Evolutionary conservation across 2,329 filamentous ascomycete genomes (phyloP).

Genomic region (Cladophialophora immunda): DNA sequence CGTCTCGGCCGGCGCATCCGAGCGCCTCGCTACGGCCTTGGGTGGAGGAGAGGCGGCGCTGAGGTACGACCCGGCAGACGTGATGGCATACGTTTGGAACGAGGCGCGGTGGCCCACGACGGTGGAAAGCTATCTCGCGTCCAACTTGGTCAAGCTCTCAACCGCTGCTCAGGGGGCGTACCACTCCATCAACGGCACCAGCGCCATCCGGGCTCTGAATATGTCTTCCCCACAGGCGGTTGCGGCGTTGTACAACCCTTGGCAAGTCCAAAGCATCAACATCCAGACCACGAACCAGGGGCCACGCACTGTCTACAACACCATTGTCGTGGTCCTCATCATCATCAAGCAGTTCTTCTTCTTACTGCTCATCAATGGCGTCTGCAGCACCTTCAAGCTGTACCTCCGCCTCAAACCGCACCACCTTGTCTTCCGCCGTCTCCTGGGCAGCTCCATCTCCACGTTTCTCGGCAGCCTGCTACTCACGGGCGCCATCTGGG

Average conservation of each 20-base stretch:
- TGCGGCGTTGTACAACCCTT: slow-evolving; percentile 48
- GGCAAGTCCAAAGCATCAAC: slow-evolving; percentile 47
- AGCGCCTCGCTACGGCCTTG: slow-evolving; percentile 20
- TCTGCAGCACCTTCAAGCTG: slow-evolving; percentile 50
- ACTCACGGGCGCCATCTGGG: slow-evolving; percentile 51
- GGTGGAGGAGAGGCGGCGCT: not conserved
- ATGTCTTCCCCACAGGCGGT: not conserved
- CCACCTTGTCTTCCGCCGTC: too few relatives aligned
- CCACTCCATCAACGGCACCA: too few relatives aligned
- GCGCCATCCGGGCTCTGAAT: too few relatives aligned
- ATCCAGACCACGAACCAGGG: slow-evolving; percentile 55
- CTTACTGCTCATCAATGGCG: slow-evolving; percentile 55
- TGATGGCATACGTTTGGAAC: not conserved
- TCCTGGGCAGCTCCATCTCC: slow-evolving; percentile 43
- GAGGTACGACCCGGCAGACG: not conserved
- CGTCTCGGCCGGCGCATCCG: not conserved
- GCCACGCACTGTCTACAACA: slow-evolving; percentile 56
- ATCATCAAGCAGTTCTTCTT: slow-evolving; percentile 60
- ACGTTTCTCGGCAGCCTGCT: slow-evolving; percentile 53
- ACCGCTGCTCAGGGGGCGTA: too few relatives aligned
- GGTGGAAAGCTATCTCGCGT: too few relatives aligned
- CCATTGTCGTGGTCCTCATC: slow-evolving; percentile 54
- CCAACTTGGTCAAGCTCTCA: too few relatives aligned
- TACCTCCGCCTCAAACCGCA: slow-evolving; percentile 46
- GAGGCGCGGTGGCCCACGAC: too few relatives aligned